Conservation (phyloP, 192 early-diverging fungal species). For the Coemansia sp. region DNA sequence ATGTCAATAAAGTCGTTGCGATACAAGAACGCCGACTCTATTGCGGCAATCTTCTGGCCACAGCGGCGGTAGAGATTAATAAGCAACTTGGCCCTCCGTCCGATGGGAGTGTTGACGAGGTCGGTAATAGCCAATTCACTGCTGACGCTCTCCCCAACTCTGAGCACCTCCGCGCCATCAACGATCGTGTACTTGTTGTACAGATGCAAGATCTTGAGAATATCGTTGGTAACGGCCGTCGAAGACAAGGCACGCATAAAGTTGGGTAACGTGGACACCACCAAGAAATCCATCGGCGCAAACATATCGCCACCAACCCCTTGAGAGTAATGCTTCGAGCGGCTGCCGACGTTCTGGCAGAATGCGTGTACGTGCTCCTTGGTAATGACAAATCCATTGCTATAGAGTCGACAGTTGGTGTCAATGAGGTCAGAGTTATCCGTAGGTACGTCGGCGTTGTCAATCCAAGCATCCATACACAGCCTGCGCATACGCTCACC, state of each 20-base stretch:
- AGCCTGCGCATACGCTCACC: neutral
- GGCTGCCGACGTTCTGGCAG: constrained; percentile 72
- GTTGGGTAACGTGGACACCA: constrained; percentile 76
- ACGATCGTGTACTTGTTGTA: constrained; percentile 79
- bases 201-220: constrained; percentile 80
- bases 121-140: constrained; percentile 73
- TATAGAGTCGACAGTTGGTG: neutral
- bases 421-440: neutral
- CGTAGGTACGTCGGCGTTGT: constrained; percentile 7
- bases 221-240: constrained; percentile 73
- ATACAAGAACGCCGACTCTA: constrained; percentile 80
- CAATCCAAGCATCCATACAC: constrained; percentile 12
- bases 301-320: constrained; percentile 56
- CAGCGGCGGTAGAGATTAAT: constrained; percentile 62
- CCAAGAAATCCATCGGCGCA: constrained; percentile 90
- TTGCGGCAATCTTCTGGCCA: constrained; percentile 65
- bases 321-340: constrained; percentile 50
- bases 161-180: constrained; percentile 62
- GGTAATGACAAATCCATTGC: constrained; percentile 27
- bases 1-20: constrained; percentile 74
- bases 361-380: constrained; percentile 86
- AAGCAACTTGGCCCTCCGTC: constrained; percentile 80
- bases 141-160: constrained; percentile 72
- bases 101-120: constrained; percentile 77
- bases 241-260: constrained; percentile 62